Base-by-base conservation (phyloP, 768 basidiomycete genomes). In the Rossbeevera mucosa region DNA sequence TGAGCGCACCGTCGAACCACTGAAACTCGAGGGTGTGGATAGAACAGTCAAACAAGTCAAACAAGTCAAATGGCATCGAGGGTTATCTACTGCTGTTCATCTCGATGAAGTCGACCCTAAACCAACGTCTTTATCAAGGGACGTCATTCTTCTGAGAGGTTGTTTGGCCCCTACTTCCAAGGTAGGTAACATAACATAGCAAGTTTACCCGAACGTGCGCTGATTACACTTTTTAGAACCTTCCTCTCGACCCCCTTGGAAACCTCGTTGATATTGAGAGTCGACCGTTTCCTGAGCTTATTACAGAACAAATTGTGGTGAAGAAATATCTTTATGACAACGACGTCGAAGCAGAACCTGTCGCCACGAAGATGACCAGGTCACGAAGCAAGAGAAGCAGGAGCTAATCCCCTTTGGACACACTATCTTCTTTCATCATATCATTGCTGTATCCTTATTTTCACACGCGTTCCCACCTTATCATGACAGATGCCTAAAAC, bases 321-420 rank as follows among this genome's bases (percentile, higher is more conserved):
- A 87, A 88, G 72, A 90, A 81, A 64, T 88, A 83, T 65, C 79
- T 92, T 18, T 92, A 91, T 53, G 88, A 91, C 56, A 81, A 83
- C 52, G 90, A 92, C 59, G 59, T 76, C 3, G 76, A 78, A 48
- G 59, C 63, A 16, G 65, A 56, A 20, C 59, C 63, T 33, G 41
- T 58, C 2, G 62, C 65, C 13, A 51, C 71, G 30, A 84, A 82
- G 69, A 74, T 73, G 55, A 86, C 85, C 16, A 76, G 81, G 59
- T 78, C 81, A 30, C 78, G 72, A 62, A 72, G 73, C 51, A 85
- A 76, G 70, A 67, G 83, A 76, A 63, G 69, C 62, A 57, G 75
- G 74, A 70, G 53, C 53, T 65, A 60, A 48, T 21, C n/a, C 29
- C 42, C 36, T 13, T 14, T 21, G 56, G 33, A 13, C 43, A 5